Base-by-base conservation (phyloP, 2,329 filamentous ascomycete genomes). In the Colletotrichum plurivorum region DNA sequence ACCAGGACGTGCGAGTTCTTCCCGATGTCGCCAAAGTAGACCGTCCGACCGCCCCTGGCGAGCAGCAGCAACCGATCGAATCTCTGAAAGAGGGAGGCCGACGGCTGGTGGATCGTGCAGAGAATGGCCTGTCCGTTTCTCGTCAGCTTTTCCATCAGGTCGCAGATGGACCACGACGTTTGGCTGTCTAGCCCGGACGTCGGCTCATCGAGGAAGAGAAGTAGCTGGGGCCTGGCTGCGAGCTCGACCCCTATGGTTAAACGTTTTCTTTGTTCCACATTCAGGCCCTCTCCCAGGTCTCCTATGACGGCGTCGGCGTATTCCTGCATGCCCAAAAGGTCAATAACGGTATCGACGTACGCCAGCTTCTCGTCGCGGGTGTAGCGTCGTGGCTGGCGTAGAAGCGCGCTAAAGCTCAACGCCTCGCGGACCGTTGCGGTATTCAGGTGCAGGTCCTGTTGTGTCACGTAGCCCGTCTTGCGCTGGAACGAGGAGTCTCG, bases 191-290 rank as follows among this genome's bases (percentile, higher is more conserved):
- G 84, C 75, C 92, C 92, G 5, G 91, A 93, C 2, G 92, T 94
- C 2, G 92, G 92, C 75, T 94, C 92, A 73, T 94, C 92, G 16
- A 94, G 84, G 82, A 94, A 94, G 16, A 94, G 85, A 54, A 94
- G 85, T 3, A 94, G 80, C 46, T 91, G 86, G 1, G 92, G 92
- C 75, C 92, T 92, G 0, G 92, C 92, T n/a, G 90, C 92, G 5
- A 94, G 82, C 76, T 94, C 92, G 2, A 94, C 92, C 74, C 91
- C 92, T 65, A 94, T 94, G 0, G 92, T 94, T 13, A 94, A 82
- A 72, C 91, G 88, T 54, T 84, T 84, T 3, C 82, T 73, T 61
- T 84, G 81, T 65, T 84, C 82, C 0, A 81, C 78, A 67, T 88
- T 78, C 0, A 78, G 63, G 0, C 77, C 77, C 83, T 92, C 89